Conservation (phyloP, 495 filamentous ascomycete genomes). For the Trichoderma erinaceum region DNA sequence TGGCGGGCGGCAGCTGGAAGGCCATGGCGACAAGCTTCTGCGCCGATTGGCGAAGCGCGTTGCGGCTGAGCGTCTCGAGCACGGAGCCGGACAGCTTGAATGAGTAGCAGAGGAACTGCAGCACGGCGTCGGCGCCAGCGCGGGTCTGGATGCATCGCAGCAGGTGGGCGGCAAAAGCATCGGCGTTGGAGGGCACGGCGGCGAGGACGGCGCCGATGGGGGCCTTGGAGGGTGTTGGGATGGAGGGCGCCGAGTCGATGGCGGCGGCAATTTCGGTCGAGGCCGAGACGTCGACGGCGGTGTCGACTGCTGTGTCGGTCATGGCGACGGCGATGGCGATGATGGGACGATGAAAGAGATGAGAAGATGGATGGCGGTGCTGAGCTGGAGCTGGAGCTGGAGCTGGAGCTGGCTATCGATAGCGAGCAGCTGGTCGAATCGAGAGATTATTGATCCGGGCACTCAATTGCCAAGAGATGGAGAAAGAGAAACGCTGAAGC, state of each 20-base stretch:
- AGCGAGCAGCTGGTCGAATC: no score
- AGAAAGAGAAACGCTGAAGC: no score
- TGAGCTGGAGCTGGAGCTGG: not conserved
- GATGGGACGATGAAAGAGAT: not conserved
- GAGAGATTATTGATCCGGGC: no score
- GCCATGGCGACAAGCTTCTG: slow-evolving; percentile 36
- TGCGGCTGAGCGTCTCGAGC: slow-evolving; percentile 31
- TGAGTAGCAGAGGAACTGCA: slow-evolving; percentile 61
- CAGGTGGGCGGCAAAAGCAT: slow-evolving; percentile 47
- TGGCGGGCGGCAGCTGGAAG: slow-evolving; percentile 31
- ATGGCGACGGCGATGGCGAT: not conserved
- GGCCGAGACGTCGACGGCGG: not conserved
- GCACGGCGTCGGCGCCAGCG: slow-evolving; percentile 53
- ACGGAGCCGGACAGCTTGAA: slow-evolving; percentile 43
- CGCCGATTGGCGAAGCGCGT: slow-evolving; percentile 34
- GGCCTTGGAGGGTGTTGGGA: not conserved
- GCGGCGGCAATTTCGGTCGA: slow-evolving; percentile 2
- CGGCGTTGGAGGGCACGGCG: slow-evolving; percentile 34
- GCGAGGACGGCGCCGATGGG: slow-evolving; percentile 31
- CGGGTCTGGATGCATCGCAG: slow-evolving; percentile 53
- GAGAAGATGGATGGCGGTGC: not conserved
- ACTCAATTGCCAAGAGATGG: no score
- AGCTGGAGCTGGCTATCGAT: not conserved
- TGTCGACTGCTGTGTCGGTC: slow-evolving; percentile 1
- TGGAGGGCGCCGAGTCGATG: not conserved